These are phyloP conservation scores for Diaporthe ilicicola DNA, from an alignment of 2,329 filamentous ascomycete genomes.

Conservation along the genomic window DNA sequence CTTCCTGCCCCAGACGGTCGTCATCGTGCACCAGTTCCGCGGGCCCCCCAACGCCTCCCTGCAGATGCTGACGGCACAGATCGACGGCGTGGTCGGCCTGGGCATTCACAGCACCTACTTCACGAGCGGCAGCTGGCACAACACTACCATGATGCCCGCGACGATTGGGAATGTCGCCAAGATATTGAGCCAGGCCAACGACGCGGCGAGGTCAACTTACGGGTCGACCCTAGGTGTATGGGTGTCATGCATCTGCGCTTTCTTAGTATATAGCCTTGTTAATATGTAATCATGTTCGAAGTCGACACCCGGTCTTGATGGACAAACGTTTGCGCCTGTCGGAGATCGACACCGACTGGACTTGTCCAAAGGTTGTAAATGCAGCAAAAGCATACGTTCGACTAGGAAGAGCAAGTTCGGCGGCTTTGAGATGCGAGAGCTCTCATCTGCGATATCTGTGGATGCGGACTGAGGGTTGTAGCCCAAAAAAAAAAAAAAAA, in stretches of 20 bases:
- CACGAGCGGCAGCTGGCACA: constrained; percentile 35
- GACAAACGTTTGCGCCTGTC: not conserved
- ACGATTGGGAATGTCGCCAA: constrained; percentile 29
- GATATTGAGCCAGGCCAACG: constrained; percentile 20
- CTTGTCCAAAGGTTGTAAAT: not conserved
- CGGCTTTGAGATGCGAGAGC: no score
- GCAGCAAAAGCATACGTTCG: not conserved
- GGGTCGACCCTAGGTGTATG: not conserved
- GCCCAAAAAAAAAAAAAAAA: no score
- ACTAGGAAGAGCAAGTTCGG: no score
- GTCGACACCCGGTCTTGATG: not conserved
- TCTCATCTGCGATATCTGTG: no score
- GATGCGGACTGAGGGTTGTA: no score
- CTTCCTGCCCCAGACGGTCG: constrained; percentile 28
- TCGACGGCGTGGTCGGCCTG: constrained; percentile 25
- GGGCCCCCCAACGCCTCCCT: constrained; percentile 31
- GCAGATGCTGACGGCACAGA: constrained; percentile 32
- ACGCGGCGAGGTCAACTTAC: not conserved
- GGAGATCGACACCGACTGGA: not conserved
- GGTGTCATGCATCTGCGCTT: constrained; percentile 11
- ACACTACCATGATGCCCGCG: constrained; percentile 27
- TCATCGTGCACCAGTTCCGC: constrained; percentile 35
- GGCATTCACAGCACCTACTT: constrained; percentile 36
- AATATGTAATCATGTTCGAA: constrained; percentile 3
- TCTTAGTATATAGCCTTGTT: constrained; percentile 8